phyloP scores from a whole-genome alignment of 805 yeast genomes.

The Candida wancherniae region DNA sequence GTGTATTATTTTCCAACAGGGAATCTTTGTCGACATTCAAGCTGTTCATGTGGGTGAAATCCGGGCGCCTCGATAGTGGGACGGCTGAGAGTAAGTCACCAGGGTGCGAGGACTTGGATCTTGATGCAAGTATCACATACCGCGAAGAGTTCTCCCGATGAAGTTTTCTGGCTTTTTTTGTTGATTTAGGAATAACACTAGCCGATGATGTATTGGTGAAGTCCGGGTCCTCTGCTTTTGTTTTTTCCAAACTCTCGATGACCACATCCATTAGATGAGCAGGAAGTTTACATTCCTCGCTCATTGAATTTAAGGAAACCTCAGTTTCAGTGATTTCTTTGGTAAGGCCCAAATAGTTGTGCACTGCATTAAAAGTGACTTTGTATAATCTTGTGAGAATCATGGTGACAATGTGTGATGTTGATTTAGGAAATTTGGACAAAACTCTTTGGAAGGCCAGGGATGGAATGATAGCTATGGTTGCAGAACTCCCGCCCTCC shows the following conservation, averaged over 20 bases:
- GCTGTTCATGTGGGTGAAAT: conserved; percentile 19
- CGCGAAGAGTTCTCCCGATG: conserved; percentile 23
- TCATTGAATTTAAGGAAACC: conserved; percentile 47
- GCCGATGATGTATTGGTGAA: conserved; percentile 9
- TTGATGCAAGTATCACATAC: conserved; percentile 45
- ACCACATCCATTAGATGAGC: conserved; percentile 57
- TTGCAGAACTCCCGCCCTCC: conserved; percentile 40
- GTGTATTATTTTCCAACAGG: not conserved
- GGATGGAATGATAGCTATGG: conserved; percentile 88
- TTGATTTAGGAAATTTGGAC: conserved; percentile 74
- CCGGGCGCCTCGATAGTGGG: conserved; percentile 51
- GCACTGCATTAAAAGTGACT: conserved; percentile 89
- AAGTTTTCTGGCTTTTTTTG: conserved; percentile 12
- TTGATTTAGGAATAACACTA: conserved; percentile 12
- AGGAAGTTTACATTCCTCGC: conserved; percentile 43
- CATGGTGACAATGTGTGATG: conserved; percentile 93
- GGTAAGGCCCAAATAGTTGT: conserved; percentile 80
- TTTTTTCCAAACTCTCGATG: conserved; percentile 34
- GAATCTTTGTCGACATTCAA: conserved; percentile 3
- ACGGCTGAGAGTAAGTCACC: conserved; percentile 83
- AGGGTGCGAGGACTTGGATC: conserved; percentile 59
- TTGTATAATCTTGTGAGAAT: conserved; percentile 80
- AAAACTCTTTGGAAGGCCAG: conserved; percentile 73
- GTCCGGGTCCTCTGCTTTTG: conserved; percentile 5
- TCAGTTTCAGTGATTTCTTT: conserved; percentile 78